Base-by-base conservation (phyloP, 139 green algal genomes). In the Tetraselmis striata region DNA sequence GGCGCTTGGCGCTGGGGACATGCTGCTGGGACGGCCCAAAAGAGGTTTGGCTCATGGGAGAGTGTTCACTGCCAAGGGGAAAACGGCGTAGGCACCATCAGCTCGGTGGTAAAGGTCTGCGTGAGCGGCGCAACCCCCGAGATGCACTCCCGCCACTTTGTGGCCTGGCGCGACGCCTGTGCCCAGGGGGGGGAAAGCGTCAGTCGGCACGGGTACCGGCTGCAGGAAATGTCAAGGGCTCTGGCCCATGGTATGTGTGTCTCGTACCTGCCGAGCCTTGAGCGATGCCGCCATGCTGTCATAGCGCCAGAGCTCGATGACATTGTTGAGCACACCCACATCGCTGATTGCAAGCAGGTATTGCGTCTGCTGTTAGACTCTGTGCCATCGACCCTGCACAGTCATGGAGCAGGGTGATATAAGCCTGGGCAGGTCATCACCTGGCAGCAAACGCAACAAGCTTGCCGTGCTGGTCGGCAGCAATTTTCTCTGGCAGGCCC, bases 251-350 rank as follows among this genome's bases (percentile, higher is more conserved):
- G n/a, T n/a, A n/a, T n/a, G n/a, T n/a, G n/a, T n/a, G 79, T 45
- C 18, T 79, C 24, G 30, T 77, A 77, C 26, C 29, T 75, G 45
- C 45, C 45, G 45, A 5, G 23, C 30, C 79, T 80, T 80, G 2
- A 32, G 30, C 29, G 23, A 67, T 18, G 45, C 45, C 45, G 5
- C 45, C 45, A 67, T 67, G 45, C 29, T 75, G 79, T 29, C 28
- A 31, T 83, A 83, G 23, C 79, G 28, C 79, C 79, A 83, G 2
- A 83, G 24, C 28, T 83, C 79, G 58, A 83, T 83, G 2, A 83
- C 79, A 22, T 32, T 78, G 59, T 83, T 83, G 23, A 83, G 28
- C n/a, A 78, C 74, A 23, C 79, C 79, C 29, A 83, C 79, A 80
- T 83, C 79, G 58, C 29, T 83, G 30, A 32, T n/a, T n/a, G n/a